These are phyloP conservation scores for Perkinsus chesapeaki DNA, from an alignment of 169 alveolate species.

Conservation along the genomic window DNA sequence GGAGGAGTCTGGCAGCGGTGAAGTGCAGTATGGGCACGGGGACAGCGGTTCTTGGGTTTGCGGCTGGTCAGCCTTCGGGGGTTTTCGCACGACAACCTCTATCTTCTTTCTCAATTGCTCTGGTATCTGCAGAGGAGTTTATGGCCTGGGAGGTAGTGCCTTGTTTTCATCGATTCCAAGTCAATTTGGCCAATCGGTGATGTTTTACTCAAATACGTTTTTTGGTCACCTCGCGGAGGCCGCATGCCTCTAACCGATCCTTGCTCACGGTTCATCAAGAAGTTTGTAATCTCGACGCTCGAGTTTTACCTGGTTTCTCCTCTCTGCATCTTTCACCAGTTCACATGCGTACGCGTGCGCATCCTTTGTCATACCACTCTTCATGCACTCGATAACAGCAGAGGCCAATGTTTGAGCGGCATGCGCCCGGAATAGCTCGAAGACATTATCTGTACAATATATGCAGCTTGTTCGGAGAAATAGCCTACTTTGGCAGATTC, in stretches of 20 bases:
- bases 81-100: constrained; percentile 69
- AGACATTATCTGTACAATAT: not conserved
- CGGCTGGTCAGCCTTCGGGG: constrained; percentile 27
- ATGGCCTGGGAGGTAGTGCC: too few relatives aligned
- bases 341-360: not conserved
- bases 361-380: not conserved
- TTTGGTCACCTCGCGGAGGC: not conserved
- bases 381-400: not conserved
- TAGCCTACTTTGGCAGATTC: not conserved
- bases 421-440: not conserved
- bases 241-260: not conserved
- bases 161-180: too few relatives aligned
- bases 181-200: too few relatives aligned
- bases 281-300: too few relatives aligned
- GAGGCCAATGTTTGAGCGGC: not conserved
- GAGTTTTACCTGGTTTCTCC: not conserved
- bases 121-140: constrained; percentile 36
- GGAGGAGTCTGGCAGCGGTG: constrained; percentile 49
- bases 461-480: not conserved
- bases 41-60: constrained; percentile 57
- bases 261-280: not conserved
- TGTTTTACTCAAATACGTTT: not conserved
- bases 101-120: constrained; percentile 66
- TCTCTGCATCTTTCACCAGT: not conserved
- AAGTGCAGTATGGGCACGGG: constrained; percentile 74